Evolutionary conservation across 768 basidiomycete genomes (phyloP).

Genomic region (Tulasnella sp.): DNA sequence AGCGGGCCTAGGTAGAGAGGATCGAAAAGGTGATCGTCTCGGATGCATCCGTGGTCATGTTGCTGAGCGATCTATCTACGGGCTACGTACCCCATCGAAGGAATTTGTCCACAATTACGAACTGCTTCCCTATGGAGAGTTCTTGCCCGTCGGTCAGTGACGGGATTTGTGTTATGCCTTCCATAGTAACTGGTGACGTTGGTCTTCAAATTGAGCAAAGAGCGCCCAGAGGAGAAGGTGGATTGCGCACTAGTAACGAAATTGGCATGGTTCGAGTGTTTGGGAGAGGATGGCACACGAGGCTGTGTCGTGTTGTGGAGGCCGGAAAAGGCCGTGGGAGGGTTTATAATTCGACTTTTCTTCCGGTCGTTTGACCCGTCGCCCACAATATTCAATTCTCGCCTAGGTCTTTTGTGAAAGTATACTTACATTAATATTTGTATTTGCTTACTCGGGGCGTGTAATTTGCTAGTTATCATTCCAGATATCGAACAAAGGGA

Average conservation of each 20-base stretch:
- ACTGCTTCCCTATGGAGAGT: background rate
- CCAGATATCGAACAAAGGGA: too few species aligned
- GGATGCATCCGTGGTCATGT: background rate
- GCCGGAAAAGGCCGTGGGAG: background rate
- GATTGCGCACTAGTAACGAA: background rate
- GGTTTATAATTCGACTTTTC: background rate
- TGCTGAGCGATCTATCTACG: background rate
- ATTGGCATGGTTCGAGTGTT: background rate
- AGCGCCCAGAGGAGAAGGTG: slow-evolving; percentile 1
- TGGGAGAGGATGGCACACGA: background rate
- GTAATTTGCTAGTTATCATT: too few species aligned
- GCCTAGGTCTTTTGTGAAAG: too few species aligned
- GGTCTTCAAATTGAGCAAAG: background rate
- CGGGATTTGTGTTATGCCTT: background rate
- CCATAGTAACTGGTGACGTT: background rate
- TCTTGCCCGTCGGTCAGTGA: background rate
- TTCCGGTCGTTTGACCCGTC: too few species aligned
- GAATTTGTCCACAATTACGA: background rate
- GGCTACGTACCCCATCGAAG: background rate
- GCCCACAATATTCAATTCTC: too few species aligned
- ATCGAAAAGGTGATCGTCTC: background rate
- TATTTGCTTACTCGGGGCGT: too few species aligned
- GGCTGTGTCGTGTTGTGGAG: background rate
- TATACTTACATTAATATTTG: too few species aligned
- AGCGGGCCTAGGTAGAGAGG: background rate